Conservation (phyloP, 2,329 filamentous ascomycete genomes). For the Rhynchosporium graminicola region DNA sequence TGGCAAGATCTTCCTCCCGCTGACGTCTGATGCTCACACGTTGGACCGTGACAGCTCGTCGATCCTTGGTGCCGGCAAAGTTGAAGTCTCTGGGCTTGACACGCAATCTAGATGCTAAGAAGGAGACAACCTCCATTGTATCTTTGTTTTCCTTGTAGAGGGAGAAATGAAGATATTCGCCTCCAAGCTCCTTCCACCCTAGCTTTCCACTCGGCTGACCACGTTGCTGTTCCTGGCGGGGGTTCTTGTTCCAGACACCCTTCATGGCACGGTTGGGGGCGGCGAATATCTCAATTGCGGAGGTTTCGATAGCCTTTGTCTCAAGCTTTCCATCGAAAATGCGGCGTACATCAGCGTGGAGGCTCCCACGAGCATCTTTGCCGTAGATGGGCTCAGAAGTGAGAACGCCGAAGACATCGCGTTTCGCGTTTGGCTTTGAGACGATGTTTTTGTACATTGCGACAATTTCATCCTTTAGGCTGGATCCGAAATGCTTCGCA, state of each 20-base stretch:
- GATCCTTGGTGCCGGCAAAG: slow-evolving; percentile 74
- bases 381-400: slow-evolving; percentile 57
- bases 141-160: slow-evolving; percentile 79
- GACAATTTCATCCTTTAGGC: slow-evolving; percentile 52
- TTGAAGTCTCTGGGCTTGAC: slow-evolving; percentile 60
- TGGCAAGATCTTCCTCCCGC: slow-evolving; percentile 62
- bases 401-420: slow-evolving; percentile 55
- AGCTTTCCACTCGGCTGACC: slow-evolving; percentile 44
- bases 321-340: slow-evolving; percentile 66
- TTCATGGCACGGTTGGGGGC: slow-evolving; percentile 25
- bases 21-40: slow-evolving; percentile 62
- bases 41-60: slow-evolving; percentile 68
- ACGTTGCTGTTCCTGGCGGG: slow-evolving; percentile 16
- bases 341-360: slow-evolving; percentile 59
- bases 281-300: slow-evolving; percentile 58
- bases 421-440: slow-evolving; percentile 54
- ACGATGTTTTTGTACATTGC: slow-evolving; percentile 51
- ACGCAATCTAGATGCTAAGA: slow-evolving; percentile 59
- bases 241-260: slow-evolving; percentile 23
- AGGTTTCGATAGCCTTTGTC: slow-evolving; percentile 59
- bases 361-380: slow-evolving; percentile 60
- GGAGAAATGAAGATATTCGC: slow-evolving; percentile 71
- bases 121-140: slow-evolving; percentile 71
- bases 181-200: slow-evolving; percentile 66
- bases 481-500: slow-evolving; percentile 51